A percentile compares a stretch with the other conserved stretches of the same genome.
Evolutionary conservation across 495 filamentous ascomycete genomes (phyloP).

Genomic region (Clavariopsis aquatica): DNA sequence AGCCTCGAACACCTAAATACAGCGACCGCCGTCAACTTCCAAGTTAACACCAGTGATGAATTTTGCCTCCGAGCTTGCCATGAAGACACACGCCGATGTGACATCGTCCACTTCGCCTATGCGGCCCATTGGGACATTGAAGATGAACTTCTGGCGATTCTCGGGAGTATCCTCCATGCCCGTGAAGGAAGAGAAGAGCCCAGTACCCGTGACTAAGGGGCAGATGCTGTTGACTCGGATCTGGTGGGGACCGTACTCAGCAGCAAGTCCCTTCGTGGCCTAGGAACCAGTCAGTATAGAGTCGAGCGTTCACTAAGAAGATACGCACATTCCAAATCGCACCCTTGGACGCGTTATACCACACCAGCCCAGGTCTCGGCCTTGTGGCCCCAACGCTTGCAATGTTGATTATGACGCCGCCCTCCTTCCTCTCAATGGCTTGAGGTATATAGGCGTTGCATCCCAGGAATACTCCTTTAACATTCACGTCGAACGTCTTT

Average conservation of each 20-base stretch:
- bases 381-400: slow-evolving; percentile 64
- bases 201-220: slow-evolving; percentile 63
- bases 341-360: slow-evolving; percentile 71
- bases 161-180: slow-evolving; percentile 68
- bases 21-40: slow-evolving; percentile 60
- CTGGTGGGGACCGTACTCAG: slow-evolving; percentile 65
- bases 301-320: background rate
- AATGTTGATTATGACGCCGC: slow-evolving; percentile 66
- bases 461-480: slow-evolving; percentile 63
- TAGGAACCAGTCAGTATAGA: slow-evolving; percentile 22
- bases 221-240: slow-evolving; percentile 67
- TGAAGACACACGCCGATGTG: slow-evolving; percentile 64
- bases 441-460: slow-evolving; percentile 56
- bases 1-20: slow-evolving; percentile 16
- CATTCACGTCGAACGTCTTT: slow-evolving; percentile 65
- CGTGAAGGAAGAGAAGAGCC: slow-evolving; percentile 65
- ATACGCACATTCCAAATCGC: slow-evolving; percentile 61
- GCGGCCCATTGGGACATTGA: slow-evolving; percentile 65
- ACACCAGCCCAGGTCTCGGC: slow-evolving; percentile 66
- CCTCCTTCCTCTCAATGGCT: slow-evolving; percentile 57
- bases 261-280: slow-evolving; percentile 66
- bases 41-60: slow-evolving; percentile 71
- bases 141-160: slow-evolving; percentile 66
- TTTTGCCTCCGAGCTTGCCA: slow-evolving; percentile 66
- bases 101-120: slow-evolving; percentile 66